These are phyloP conservation scores for Breynia disticha DNA, from an alignment of 441 rosid species.

Conservation along the genomic window DNA sequence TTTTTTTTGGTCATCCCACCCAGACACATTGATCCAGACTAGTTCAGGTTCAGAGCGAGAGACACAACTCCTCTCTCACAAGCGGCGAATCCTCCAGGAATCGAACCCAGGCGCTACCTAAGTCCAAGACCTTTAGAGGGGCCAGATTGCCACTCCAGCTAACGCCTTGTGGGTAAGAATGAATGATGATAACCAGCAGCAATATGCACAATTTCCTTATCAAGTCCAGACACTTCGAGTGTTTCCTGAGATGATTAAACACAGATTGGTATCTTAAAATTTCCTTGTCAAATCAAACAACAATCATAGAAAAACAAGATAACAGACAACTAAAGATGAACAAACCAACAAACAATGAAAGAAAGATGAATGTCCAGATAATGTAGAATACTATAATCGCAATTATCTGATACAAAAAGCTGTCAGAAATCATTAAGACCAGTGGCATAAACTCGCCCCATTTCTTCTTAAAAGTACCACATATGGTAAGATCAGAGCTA, in stretches of 20 bases:
- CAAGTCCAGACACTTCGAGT: slow-evolving; percentile 51
- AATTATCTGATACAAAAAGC: slow-evolving; percentile 47
- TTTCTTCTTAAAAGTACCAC: slow-evolving; percentile 39
- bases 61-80: too few relatives aligned
- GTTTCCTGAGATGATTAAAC: slow-evolving; percentile 47
- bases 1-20: too few relatives aligned
- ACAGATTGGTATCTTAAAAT: not conserved
- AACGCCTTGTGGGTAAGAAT: too few relatives aligned
- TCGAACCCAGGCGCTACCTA: too few relatives aligned
- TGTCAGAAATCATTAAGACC: slow-evolving; percentile 95
- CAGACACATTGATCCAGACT: too few relatives aligned
- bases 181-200: too few relatives aligned
- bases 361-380: slow-evolving; percentile 9
- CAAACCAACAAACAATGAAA: not conserved
- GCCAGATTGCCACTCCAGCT: too few relatives aligned
- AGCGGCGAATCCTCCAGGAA: too few relatives aligned
- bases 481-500: slow-evolving; percentile 16
- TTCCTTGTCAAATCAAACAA: too few relatives aligned
- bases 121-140: too few relatives aligned
- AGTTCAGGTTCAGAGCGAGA: too few relatives aligned
- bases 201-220: slow-evolving; percentile 51
- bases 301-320: not conserved
- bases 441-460: slow-evolving; percentile 69
- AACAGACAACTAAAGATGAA: not conserved
- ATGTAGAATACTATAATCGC: slow-evolving; percentile 44